phyloP scores from a whole-genome alignment of 2,329 filamentous ascomycete genomes.

The Coniosporium tulheliwenetii region DNA sequence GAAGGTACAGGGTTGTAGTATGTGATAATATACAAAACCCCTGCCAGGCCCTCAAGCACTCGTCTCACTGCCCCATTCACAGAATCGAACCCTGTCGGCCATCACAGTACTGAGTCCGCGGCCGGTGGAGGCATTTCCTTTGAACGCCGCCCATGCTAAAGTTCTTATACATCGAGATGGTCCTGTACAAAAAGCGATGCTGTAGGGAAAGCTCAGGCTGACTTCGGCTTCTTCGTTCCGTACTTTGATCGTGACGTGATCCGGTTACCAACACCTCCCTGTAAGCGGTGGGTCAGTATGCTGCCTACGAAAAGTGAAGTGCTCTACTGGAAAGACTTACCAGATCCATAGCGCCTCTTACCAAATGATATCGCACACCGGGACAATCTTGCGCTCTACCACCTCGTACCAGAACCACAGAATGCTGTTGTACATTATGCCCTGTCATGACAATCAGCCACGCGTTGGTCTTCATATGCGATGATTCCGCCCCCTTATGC shows the following conservation, averaged over 20 bases:
- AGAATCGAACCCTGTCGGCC: too few relatives aligned
- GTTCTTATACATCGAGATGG: neutral
- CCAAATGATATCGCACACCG: constrained; percentile 89
- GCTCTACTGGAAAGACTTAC: constrained; percentile 37
- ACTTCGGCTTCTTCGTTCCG: constrained; percentile 97
- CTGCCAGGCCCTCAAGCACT: neutral
- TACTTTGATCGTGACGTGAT: constrained; percentile 86
- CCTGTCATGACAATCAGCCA: constrained; percentile 27
- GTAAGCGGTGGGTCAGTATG: constrained; percentile 9
- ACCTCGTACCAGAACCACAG: constrained; percentile 87
- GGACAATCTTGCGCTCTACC: constrained; percentile 94
- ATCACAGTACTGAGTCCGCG: too few relatives aligned
- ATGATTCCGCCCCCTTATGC: neutral
- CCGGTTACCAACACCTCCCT: constrained; percentile 84
- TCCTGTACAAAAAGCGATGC: neutral
- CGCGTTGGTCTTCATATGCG: neutral
- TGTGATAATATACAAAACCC: too few relatives aligned
- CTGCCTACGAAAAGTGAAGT: too few relatives aligned
- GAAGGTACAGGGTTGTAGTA: too few relatives aligned
- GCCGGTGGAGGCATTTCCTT: too few relatives aligned
- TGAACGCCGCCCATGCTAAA: neutral
- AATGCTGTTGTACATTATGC: constrained; percentile 98
- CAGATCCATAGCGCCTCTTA: constrained; percentile 83
- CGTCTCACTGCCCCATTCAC: neutral
- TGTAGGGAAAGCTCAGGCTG: constrained; percentile 28